phyloP scores from a whole-genome alignment of 2,329 filamentous ascomycete species.

The Diaporthe capsici region DNA sequence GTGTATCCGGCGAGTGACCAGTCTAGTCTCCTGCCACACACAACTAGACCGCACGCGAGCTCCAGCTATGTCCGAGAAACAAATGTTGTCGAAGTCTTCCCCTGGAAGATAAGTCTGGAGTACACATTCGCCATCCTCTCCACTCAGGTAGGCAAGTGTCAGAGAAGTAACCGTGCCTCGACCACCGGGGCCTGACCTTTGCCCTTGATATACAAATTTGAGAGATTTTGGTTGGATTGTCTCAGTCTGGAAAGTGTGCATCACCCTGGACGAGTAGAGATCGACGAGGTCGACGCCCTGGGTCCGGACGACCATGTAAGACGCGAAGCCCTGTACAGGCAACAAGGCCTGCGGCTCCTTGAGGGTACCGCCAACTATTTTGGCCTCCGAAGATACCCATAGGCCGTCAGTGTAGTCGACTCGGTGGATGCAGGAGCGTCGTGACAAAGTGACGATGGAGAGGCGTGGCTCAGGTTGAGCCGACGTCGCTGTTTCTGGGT shows the following conservation, averaged over 20 bases:
- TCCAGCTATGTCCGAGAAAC: constrained; percentile 63
- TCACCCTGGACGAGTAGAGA: constrained; percentile 65
- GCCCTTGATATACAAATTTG: constrained; percentile 69
- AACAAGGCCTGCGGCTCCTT: constrained; percentile 69
- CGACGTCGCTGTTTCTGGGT: constrained; percentile 41
- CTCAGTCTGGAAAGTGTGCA: constrained; percentile 74
- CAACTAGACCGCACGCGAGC: constrained; percentile 61
- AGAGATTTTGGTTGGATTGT: constrained; percentile 72
- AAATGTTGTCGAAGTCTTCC: constrained; percentile 68
- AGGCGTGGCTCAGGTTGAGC: constrained; percentile 45
- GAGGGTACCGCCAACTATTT: constrained; percentile 54
- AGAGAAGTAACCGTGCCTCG: constrained; percentile 71
- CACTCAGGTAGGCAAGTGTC: constrained; percentile 74
- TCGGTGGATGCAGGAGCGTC: constrained; percentile 65
- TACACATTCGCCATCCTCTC: constrained; percentile 72
- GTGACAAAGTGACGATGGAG: constrained; percentile 64
- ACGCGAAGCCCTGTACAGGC: constrained; percentile 69
- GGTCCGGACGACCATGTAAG: constrained; percentile 72
- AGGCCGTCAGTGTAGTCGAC: constrained; percentile 57
- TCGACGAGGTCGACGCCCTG: constrained; percentile 73
- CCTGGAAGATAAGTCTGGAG: constrained; percentile 74
- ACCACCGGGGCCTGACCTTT: constrained; percentile 66
- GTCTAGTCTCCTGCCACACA: constrained; percentile 65
- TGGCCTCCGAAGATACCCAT: constrained; percentile 67
- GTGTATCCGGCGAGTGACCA: constrained; percentile 66